Conservation (phyloP, 768 basidiomycete species). For the Leccinum boreale region DNA sequence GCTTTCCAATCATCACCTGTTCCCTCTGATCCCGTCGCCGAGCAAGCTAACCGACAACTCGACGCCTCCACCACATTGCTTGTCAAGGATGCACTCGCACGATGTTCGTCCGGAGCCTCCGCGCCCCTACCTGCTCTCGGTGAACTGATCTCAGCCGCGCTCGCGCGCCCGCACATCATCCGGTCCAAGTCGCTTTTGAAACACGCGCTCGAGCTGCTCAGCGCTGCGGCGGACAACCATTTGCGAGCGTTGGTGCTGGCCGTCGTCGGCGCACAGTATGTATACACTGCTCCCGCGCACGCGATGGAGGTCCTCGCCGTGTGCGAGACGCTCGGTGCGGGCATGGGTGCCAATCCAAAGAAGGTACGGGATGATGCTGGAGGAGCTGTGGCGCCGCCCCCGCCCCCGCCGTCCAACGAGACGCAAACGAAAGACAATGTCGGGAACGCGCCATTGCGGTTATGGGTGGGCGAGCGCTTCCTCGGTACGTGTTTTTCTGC, state of each 20-base stretch:
- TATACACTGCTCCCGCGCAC: slow-evolving; percentile 68
- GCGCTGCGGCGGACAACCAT: slow-evolving; percentile 63
- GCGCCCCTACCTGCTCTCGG: slow-evolving; percentile 15
- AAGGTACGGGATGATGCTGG: slow-evolving; percentile 6
- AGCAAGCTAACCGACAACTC: slow-evolving; percentile 10
- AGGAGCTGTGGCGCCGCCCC: neutral
- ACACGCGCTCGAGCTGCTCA: slow-evolving; percentile 55
- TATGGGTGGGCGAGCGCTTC: slow-evolving; percentile 73
- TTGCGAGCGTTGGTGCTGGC: slow-evolving; percentile 68
- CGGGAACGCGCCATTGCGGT: slow-evolving; percentile 61
- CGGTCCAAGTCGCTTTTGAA: slow-evolving; percentile 45
- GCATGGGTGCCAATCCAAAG: slow-evolving; percentile 48
- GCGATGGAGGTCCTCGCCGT: slow-evolving; percentile 63
- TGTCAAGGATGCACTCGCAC: slow-evolving; percentile 26
- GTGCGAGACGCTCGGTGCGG: slow-evolving; percentile 67
- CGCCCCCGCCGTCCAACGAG: neutral
- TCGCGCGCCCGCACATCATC: slow-evolving; percentile 24
- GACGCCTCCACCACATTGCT: slow-evolving; percentile 17
- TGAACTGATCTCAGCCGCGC: slow-evolving; percentile 17
- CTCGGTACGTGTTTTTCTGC: slow-evolving; percentile 42
- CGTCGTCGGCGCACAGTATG: slow-evolving; percentile 65
- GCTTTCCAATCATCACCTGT: slow-evolving; percentile 4
- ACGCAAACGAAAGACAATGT: slow-evolving; percentile 30
- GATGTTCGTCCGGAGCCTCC: slow-evolving; percentile 22
- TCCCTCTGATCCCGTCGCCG: neutral